Evolutionary conservation across 116 monocot genomes (phyloP), one percentile per base, ranked within the genome.

Genomic region (Dioscorea cayenensis): DNA sequence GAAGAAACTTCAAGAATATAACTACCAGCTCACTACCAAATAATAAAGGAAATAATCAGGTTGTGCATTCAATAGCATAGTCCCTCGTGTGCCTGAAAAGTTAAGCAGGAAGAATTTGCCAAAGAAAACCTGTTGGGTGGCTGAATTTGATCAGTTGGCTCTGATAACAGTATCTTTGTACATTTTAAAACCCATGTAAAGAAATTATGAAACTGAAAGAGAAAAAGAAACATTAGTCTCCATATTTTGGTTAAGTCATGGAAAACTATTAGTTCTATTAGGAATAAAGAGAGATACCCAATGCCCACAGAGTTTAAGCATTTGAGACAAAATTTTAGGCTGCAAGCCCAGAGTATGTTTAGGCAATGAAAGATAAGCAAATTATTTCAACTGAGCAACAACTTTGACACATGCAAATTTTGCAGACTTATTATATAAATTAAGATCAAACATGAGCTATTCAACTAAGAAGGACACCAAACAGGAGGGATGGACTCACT

Each of bases 121-220:
- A 79, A 28, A 22, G 51, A 52, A 25, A n/a, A 92, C 95, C 92
- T 95, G 78, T 92, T 87, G 9, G 76, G 55, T 62, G 65, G 82
- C 63, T 81, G 77, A 70, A 90, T 74, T 72, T 90, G 85, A 82
- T 86, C 90, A 35, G 78, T 82, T 36, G 83, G 81, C 73, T 99
- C 93, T 14, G 86, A 84, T 76, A 85, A 72, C 65, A 99, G 74
- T 28, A 85, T 79, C 84, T 77, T 90, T 78, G 84, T 87, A 66
- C 83, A 90, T 78, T 80, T 99, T 63, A 67, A 76, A 72, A 99
- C 74, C 97, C 97, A 99, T 79, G 73, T 89, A 32, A 93, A 99
- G 82, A 95, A 93, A 87, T 99, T 99, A 64, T 99, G 90, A 66
- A 93, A 90, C 97, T 99, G 94, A 62, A 62, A 62, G 62, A 62